Evolutionary conservation across 306 rosid genomes (phyloP), one percentile per base, ranked within the genome.

Genomic region (Rubus parviflorus): DNA sequence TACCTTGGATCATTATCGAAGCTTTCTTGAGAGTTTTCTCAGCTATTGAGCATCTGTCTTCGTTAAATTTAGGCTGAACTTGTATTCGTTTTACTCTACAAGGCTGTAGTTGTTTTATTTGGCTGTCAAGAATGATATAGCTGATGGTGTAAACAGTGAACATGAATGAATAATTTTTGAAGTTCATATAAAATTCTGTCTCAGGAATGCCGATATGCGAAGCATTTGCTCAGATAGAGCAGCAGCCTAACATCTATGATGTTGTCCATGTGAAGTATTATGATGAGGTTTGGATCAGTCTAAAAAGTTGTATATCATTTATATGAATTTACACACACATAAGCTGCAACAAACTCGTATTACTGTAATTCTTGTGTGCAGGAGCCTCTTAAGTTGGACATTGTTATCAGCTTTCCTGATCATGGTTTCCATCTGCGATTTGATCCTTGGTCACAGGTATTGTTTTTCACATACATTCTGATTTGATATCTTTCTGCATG

Each of bases 371-470:
- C 0, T 53, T 54, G 53, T 14, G 22, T 77, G 86, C 88, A 96
- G 99, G 99, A 96, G 61, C 99, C 99, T 0, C 83, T 96, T 5
- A 89, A 88, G 85, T 76, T 92, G 81, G 99, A 96, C 78, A 82
- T 90, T 67, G 99, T 96, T 74, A 91, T 96, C 82, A 91, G 96
- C 88, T 96, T 96, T 81, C 99, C 99, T 0, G 99, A 96, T 80
- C 99, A 96, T 58, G 99, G 99, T 30, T 96, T 92, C 83, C 98
- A 96, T 88, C 96, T 96, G 64, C 96, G 99, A 4, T 96, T 96
- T 42, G 98, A 96, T 87, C 94, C 99, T 4, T 91, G 98, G 97
- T 96, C 98, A 49, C 99, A 96, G 99, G 99, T 95, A 60, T 65
- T 25, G 3, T 71, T 72, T 64, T 12, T 37, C 11, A 5, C 41